Evolutionary conservation across 805 yeast species (phyloP), one percentile per base, ranked within the genome.

Genomic region (Spathaspora girioi): DNA sequence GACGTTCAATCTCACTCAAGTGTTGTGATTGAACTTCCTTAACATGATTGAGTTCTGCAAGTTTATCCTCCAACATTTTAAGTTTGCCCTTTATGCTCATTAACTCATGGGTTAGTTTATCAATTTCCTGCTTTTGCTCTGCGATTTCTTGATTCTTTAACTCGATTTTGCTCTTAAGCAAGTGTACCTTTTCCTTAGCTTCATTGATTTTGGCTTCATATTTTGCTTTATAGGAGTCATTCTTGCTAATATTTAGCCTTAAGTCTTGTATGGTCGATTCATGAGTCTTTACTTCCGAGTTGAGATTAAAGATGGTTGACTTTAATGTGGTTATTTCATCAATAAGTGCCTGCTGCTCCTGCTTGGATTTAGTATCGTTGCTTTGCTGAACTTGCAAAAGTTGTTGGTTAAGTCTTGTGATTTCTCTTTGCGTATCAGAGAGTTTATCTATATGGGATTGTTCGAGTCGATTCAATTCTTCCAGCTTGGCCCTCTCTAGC

Each of bases 151-250:
- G 18, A 6, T 49, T 45, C 29, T 52, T 54, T 47, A 45, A 45
- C 11, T 52, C 54, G 12, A 48, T 48, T 41, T 50, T 48, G 15
- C 31, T 32, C 50, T 53, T 53, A 11, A 57, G 20, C 18, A 54
- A 51, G 19, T 55, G 44, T 29, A 54, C 49, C 38, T 56, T 56
- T 31, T 50, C 40, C 43, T 59, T 56, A 10, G 56, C 53, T 27
- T 55, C 59, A 19, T 51, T 52, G 20, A 55, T 49, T 46, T 55
- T 59, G 17, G 50, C 53, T 19, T 59, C 55, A 45, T 58, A 55
- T n/a, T 49, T 54, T 2, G 45, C 20, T 18, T 54, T 46, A 26
- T 53, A 53, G 19, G 55, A 50, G 38, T 59, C 58, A 32, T 48
- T 52, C 19, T 53, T 52, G 15, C 50, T 47, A 18, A 50, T 43